These are phyloP conservation scores for Phaeotremella fagi DNA, from an alignment of 768 basidiomycete species.

Conservation along the genomic window DNA sequence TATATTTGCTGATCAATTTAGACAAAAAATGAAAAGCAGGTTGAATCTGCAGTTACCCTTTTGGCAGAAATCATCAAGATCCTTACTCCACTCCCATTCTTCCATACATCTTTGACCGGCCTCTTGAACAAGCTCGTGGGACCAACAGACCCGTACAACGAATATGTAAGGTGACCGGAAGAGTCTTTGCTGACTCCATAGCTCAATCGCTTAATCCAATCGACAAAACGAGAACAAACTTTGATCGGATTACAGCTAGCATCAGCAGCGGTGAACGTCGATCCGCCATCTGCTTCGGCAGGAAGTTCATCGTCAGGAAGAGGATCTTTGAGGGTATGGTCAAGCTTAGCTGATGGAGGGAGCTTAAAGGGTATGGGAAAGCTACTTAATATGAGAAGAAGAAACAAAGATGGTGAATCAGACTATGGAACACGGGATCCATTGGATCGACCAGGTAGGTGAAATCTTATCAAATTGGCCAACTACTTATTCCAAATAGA, in stretches of 20 bases:
- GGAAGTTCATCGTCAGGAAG: slow-evolving; percentile 17
- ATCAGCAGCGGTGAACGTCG: slow-evolving; percentile 34
- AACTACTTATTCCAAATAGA: slow-evolving; percentile 19
- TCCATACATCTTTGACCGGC: slow-evolving; percentile 29
- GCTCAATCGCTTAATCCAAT: slow-evolving; percentile 43
- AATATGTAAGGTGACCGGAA: slow-evolving; percentile 21
- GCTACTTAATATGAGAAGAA: slow-evolving; percentile 40
- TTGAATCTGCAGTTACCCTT: slow-evolving; percentile 31
- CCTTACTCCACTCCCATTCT: slow-evolving; percentile 44
- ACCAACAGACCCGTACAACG: slow-evolving; percentile 27
- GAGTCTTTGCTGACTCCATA: slow-evolving; percentile 10
- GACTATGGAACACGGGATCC: slow-evolving; percentile 41
- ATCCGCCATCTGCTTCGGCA: slow-evolving; percentile 16
- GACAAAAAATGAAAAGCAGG: slow-evolving; percentile 27
- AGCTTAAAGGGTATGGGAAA: slow-evolving; percentile 40
- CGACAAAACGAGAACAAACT: slow-evolving; percentile 40
- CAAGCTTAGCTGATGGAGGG: slow-evolving; percentile 36
- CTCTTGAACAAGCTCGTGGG: slow-evolving; percentile 37
- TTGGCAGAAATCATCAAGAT: slow-evolving; percentile 38
- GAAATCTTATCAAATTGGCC: neutral
- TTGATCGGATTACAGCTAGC: slow-evolving; percentile 37
- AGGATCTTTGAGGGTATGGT: slow-evolving; percentile 35
- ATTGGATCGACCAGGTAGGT: slow-evolving; percentile 43
- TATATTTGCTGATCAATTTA: slow-evolving; percentile 1
- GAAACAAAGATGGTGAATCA: slow-evolving; percentile 33